Percentiles rank a stretch among this genome's conserved stretches.
Conservation (phyloP, 2,329 filamentous ascomycete species). For the Penicillium hordei region DNA sequence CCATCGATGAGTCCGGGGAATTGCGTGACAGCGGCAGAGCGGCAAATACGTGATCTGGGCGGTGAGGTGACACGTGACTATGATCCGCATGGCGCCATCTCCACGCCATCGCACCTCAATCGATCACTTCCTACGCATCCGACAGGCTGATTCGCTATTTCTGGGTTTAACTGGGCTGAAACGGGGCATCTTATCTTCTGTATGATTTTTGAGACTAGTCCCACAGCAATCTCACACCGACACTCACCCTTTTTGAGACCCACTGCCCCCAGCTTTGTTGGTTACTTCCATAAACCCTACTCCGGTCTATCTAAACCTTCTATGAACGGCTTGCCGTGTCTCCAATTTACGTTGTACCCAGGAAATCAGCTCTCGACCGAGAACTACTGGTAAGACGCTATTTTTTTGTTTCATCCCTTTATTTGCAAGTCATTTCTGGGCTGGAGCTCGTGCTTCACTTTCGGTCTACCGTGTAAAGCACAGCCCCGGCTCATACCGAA, state of each 20-base stretch:
- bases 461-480: neutral
- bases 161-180: neutral
- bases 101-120: slow-evolving; percentile 15
- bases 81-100: slow-evolving; percentile 23
- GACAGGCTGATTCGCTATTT: slow-evolving; percentile 17
- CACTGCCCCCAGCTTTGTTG: neutral
- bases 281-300: neutral
- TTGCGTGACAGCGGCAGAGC: slow-evolving; percentile 2
- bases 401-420: neutral
- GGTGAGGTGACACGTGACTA: slow-evolving; percentile 21
- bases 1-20: slow-evolving; percentile 5
- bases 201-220: neutral
- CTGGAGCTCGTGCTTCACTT: neutral
- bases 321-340: neutral
- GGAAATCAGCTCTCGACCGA: neutral
- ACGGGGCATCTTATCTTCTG: neutral
- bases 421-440: neutral
- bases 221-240: neutral
- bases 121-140: neutral
- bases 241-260: neutral
- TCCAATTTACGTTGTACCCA: neutral
- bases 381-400: neutral
- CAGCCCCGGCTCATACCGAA: neutral
- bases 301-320: neutral
- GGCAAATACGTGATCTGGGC: slow-evolving; percentile 8